Evolutionary conservation across 371 early-diverging fungal species (phyloP).

Genomic region (Mortierella sp.): DNA sequence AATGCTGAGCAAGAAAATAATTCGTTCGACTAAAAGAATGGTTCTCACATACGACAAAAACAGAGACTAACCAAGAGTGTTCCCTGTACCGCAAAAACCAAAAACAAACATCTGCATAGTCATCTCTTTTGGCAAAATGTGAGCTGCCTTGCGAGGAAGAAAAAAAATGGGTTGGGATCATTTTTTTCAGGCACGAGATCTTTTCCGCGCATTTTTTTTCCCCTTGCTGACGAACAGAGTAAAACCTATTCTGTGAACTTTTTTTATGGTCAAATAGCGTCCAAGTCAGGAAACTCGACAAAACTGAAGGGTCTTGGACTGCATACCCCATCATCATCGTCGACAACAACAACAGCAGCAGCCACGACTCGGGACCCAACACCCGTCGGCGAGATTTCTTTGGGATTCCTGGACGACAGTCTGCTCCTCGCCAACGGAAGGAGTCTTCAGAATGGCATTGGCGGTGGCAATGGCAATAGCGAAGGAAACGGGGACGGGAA

Average conservation of each 20-base stretch:
- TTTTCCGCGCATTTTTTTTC: neutral
- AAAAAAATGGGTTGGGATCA: neutral
- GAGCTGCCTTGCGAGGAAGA: neutral
- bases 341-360: slow-evolving; percentile 7
- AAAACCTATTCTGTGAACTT: neutral
- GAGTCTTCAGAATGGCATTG: slow-evolving; percentile 46
- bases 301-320: slow-evolving; percentile 43
- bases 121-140: slow-evolving; percentile 10
- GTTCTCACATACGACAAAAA: neutral
- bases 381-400: slow-evolving; percentile 42
- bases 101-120: neutral
- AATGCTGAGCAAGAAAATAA: neutral
- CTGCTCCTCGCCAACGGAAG: slow-evolving; percentile 43
- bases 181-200: too few species aligned
- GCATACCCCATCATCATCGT: slow-evolving; percentile 25
- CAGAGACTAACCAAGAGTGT: slow-evolving; percentile 4
- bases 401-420: slow-evolving; percentile 44
- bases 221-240: too few species aligned
- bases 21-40: neutral
- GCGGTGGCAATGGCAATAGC: slow-evolving; percentile 12
- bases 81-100: neutral
- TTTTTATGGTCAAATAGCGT: slow-evolving; percentile 17
- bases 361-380: slow-evolving; percentile 10
- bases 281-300: slow-evolving; percentile 33
- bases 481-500: neutral